Evolutionary conservation across 306 rosid genomes (phyloP).

Genomic region (Fragaria ananassa): DNA sequence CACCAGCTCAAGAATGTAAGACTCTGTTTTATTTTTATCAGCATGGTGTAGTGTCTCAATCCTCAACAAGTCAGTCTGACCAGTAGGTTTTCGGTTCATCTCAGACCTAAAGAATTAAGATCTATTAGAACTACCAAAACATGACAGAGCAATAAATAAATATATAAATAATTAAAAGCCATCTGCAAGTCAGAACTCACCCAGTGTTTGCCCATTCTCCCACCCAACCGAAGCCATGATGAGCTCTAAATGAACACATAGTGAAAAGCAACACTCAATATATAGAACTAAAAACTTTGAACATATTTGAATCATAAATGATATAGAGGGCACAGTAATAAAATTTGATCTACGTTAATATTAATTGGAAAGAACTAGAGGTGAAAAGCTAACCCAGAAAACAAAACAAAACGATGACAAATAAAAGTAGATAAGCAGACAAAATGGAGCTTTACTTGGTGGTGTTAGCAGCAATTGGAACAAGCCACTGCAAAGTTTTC

Average conservation of each 20-base stretch:
- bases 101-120: slow-evolving; percentile 58
- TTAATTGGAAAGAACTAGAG: neutral
- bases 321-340: neutral
- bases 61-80: slow-evolving; percentile 72
- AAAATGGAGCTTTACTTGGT: slow-evolving; percentile 59
- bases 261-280: neutral
- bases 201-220: slow-evolving; percentile 99
- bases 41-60: slow-evolving; percentile 95
- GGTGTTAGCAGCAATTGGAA: slow-evolving; percentile 86
- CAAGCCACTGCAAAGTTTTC: slow-evolving; percentile 92
- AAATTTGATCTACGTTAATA: neutral
- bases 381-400: neutral
- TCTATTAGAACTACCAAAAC: slow-evolving; percentile 18
- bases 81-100: slow-evolving; percentile 59
- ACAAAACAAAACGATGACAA: neutral
- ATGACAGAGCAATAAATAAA: slow-evolving; percentile 1
- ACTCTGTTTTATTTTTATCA: slow-evolving; percentile 75
- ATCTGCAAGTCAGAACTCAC: slow-evolving; percentile 42
- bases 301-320: neutral
- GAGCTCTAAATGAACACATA: slow-evolving; percentile 54
- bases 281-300: neutral
- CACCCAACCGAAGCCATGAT: slow-evolving; percentile 98
- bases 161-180: neutral
- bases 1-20: slow-evolving; percentile 78
- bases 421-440: neutral